Base-by-base conservation (phyloP, 495 filamentous ascomycete species). In the Penicillium alfredii region DNA sequence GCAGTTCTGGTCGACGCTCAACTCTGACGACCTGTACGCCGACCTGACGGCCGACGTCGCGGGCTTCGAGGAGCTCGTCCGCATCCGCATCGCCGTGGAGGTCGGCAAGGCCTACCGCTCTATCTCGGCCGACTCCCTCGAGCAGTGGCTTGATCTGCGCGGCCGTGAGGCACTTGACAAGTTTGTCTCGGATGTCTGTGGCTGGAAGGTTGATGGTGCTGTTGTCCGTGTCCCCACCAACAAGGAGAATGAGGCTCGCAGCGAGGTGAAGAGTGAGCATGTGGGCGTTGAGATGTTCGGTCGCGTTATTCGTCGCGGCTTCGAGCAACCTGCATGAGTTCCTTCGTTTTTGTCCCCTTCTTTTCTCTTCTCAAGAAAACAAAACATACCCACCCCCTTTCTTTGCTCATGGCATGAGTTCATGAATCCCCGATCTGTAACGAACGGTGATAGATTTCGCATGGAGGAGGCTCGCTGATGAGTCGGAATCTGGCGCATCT, bases 181-280 rank as follows among this genome's bases (percentile, higher is more conserved):
- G 53, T 96, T 96, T 55, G 79, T 90, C 28, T 64, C 63, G 31
- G 85, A 86, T 50, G 83, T 89, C 26, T 94, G 85, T 51, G 85
- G 80, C 51, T 99, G 93, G 93, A 77, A 76, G 49, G 71, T 96
- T 18, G 77, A 81, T 19, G 72, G 64, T 27, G 73, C 69, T 8
- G 64, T 78, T 17, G 77, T 90, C 33, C 79, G 78, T 61, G 75
- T 90, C 21, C 92, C 93, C 30, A 70, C 82, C 56, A 99, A 97
- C 63, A 84, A 92, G 63, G 93, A 99, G 73, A 99, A 99, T 63
- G 89, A 97, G 77, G 93, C 87, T 18, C 89, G 92, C 74, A 90
- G 89, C 52, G 86, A 87, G 26, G 85, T 96, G 50, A 88, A 94
- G 56, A 78, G 90, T 62, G 93, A 99, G 73, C 87, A 88, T 44